phyloP scores from a whole-genome alignment of 306 rosid species.

The Carpinus viminea region DNA sequence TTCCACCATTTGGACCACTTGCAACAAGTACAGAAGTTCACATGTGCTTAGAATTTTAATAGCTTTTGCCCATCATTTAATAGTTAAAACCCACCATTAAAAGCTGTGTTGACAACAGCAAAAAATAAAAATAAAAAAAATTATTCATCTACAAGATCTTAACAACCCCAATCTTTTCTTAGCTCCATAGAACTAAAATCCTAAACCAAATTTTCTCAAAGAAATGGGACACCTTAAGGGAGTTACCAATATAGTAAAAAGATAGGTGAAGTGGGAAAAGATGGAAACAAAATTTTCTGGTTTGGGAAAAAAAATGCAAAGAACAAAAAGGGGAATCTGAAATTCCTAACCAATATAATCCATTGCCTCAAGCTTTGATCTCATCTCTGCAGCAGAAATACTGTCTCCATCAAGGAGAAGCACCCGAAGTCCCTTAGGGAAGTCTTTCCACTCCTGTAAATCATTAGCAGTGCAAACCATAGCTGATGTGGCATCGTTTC shows the following conservation, averaged over 20 bases:
- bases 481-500: conserved; percentile 98
- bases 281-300: conserved; percentile 20
- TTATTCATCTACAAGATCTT: neutral
- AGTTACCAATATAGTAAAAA: too few relatives aligned
- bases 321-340: conserved; percentile 17
- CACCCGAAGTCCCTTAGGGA: conserved; percentile 92
- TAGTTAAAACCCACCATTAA: conserved; percentile 25
- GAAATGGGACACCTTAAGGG: conserved; percentile 23
- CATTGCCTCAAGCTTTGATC: conserved; percentile 78
- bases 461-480: conserved; percentile 98
- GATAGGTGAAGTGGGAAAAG: conserved; percentile 27
- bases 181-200: conserved; percentile 30
- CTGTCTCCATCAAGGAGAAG: conserved; percentile 82
- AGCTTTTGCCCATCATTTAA: conserved; percentile 25
- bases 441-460: conserved; percentile 92
- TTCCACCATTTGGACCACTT: conserved; percentile 40
- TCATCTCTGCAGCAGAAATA: conserved; percentile 71
- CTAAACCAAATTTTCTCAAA: conserved; percentile 31
- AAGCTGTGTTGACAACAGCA: conserved; percentile 24
- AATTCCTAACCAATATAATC: conserved; percentile 69
- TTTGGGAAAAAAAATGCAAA: conserved; percentile 22
- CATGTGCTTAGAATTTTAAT: conserved; percentile 10
- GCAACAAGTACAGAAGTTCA: conserved; percentile 16
- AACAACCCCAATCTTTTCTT: conserved; percentile 10
- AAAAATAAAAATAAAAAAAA: neutral